Evolutionary conservation across 2,329 filamentous ascomycete species (phyloP).

Genomic region (Helotiales sp.): DNA sequence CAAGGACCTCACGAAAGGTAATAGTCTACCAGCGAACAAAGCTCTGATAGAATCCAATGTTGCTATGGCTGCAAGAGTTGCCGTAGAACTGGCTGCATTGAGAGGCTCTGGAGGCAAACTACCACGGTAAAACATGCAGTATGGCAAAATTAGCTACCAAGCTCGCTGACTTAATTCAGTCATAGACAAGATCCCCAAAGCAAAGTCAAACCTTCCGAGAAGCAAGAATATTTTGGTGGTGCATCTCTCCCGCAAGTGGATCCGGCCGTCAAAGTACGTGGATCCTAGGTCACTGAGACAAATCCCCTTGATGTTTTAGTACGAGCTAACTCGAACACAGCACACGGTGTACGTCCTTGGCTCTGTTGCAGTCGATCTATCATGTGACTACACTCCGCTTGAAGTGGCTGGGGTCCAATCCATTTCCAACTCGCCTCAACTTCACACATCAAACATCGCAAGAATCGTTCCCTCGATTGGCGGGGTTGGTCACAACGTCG

Average conservation of each 20-base stretch:
- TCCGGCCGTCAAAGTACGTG: background rate
- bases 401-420: slow-evolving; percentile 46
- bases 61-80: slow-evolving; percentile 65
- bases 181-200: background rate
- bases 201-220: background rate
- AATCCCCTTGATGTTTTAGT: background rate
- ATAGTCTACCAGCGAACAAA: slow-evolving; percentile 65
- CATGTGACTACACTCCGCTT: slow-evolving; percentile 72
- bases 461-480: slow-evolving; percentile 82
- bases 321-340: background rate
- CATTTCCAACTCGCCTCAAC: slow-evolving; percentile 16
- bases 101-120: background rate
- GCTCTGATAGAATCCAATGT: slow-evolving; percentile 72
- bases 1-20: slow-evolving; percentile 68
- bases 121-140: background rate
- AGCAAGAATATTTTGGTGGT: background rate
- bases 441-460: slow-evolving; percentile 86
- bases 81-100: slow-evolving; percentile 52
- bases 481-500: slow-evolving; percentile 91
- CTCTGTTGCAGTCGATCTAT: slow-evolving; percentile 86
- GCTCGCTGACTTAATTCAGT: background rate
- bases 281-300: background rate
- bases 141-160: no score
- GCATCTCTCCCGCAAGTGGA: background rate
- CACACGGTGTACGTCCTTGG: slow-evolving; percentile 77